These are phyloP conservation scores for Botrytis galanthina DNA, from an alignment of 2,329 filamentous ascomycete genomes.

Conservation along the genomic window DNA sequence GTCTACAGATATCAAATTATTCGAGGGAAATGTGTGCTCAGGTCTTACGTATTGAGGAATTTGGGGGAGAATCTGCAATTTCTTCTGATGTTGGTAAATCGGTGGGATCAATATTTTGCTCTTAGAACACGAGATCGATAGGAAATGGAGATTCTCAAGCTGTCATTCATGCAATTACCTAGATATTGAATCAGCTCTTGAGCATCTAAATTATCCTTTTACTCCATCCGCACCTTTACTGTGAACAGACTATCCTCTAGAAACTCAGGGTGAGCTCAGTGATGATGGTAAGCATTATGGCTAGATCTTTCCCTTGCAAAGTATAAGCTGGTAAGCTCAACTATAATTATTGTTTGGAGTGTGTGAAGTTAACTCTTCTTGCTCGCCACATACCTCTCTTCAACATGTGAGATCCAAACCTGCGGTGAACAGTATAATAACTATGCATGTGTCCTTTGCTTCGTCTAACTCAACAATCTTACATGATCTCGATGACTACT, in stretches of 20 bases:
- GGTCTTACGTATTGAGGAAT: not conserved
- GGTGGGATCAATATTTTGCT: too few species aligned
- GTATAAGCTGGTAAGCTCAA: not conserved
- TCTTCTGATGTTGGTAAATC: not conserved
- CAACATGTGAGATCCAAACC: not conserved
- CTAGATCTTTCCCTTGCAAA: not conserved
- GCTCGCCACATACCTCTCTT: not conserved
- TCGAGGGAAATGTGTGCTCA: too few species aligned
- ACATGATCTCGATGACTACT: not conserved
- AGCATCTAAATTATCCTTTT: rapidly evolving
- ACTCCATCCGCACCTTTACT: not conserved
- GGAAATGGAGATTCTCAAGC: not conserved
- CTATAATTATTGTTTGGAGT: too few species aligned
- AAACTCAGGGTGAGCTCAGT: rapidly evolving
- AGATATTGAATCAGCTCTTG: not conserved
- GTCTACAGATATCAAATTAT: not conserved
- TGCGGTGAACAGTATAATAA: rapidly evolving
- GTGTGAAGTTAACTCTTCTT: not conserved
- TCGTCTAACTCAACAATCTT: not conserved
- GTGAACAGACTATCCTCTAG: not conserved
- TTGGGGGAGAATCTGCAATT: too few species aligned
- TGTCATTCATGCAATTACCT: not conserved
- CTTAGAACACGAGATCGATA: too few species aligned
- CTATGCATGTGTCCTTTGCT: rapidly evolving
- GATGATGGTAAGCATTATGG: not conserved